Percentiles rank a stretch among this genome's conserved stretches.
These are phyloP conservation scores for Fusarium camptoceras DNA, from an alignment of 2,329 filamentous ascomycete species.

Conservation along the genomic window DNA sequence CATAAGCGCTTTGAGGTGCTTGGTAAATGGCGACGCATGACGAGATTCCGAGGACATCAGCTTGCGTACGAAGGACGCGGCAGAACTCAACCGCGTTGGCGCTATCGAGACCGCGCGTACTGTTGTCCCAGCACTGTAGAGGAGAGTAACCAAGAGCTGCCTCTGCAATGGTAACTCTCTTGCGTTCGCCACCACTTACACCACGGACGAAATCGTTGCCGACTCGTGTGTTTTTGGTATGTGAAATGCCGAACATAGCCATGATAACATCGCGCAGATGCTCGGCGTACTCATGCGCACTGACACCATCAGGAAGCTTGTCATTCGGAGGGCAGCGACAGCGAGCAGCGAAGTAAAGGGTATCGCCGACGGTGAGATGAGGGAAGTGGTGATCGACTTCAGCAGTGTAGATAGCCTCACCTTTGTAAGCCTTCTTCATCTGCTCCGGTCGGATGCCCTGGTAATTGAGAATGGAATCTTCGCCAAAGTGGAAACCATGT, in stretches of 20 bases:
- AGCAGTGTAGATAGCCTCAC: constrained; percentile 85
- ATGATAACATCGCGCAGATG: constrained; percentile 75
- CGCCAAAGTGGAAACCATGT: constrained; percentile 77
- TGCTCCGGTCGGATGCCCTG: constrained; percentile 71
- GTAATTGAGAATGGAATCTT: constrained; percentile 79
- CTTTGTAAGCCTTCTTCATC: constrained; percentile 79
- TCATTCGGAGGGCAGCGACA: constrained; percentile 67
- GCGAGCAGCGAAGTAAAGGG: constrained; percentile 77
- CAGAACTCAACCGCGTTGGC: constrained; percentile 74
- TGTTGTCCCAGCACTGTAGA: constrained; percentile 78
- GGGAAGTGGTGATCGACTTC: constrained; percentile 85
- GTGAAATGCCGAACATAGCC: constrained; percentile 76
- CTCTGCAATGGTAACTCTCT: constrained; percentile 54
- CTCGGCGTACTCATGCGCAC: constrained; percentile 62
- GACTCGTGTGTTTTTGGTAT: constrained; percentile 75
- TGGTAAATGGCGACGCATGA: constrained; percentile 74
- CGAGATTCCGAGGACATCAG: constrained; percentile 68
- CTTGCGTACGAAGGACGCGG: constrained; percentile 68
- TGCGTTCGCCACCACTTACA: constrained; percentile 64
- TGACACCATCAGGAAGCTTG: constrained; percentile 66
- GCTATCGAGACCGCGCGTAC: constrained; percentile 72
- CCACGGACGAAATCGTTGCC: constrained; percentile 74
- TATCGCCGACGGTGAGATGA: constrained; percentile 78
- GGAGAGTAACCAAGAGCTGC: constrained; percentile 51
- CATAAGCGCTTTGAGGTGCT: constrained; percentile 57